A percentile compares a stretch with the other conserved stretches of the same genome.
These are phyloP conservation scores for Boletus rubescentipes DNA, from an alignment of 768 basidiomycete genomes.

Conservation along the genomic window DNA sequence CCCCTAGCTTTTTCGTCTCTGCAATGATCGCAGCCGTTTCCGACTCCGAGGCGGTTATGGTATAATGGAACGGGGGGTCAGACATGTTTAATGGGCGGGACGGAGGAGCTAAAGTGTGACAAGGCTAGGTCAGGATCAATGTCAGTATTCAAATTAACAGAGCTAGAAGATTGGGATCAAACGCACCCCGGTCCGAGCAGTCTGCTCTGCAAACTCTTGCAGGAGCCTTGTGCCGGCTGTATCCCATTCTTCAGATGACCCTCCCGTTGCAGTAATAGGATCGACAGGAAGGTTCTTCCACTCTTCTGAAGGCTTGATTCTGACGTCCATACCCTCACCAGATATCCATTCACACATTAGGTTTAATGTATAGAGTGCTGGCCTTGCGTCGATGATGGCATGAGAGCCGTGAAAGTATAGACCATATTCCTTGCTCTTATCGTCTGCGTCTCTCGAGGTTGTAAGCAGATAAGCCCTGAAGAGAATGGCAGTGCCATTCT, in stretches of 20 bases:
- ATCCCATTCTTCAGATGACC: conserved; percentile 18
- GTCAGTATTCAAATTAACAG: background rate
- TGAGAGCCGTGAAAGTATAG: conserved; percentile 27
- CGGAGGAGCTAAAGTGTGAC: conserved; percentile 10
- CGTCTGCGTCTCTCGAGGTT: background rate
- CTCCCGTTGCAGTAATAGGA: conserved; percentile 25
- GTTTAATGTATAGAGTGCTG: conserved; percentile 20
- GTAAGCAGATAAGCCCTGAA: conserved; percentile 13
- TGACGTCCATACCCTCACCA: conserved; percentile 9
- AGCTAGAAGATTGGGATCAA: background rate
- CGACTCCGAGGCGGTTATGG: background rate
- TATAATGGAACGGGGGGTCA: conserved; percentile 5
- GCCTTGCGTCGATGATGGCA: conserved; percentile 22
- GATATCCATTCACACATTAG: conserved; percentile 25
- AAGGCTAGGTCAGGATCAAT: background rate
- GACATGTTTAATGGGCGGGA: conserved; percentile 6
- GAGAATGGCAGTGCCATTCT: background rate
- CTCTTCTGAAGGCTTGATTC: conserved; percentile 14
- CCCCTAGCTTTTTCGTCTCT: conserved; percentile 8
- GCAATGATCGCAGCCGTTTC: conserved; percentile 14
- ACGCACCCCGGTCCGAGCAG: conserved; percentile 10
- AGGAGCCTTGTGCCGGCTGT: conserved; percentile 14
- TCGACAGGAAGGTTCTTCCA: conserved; percentile 29
- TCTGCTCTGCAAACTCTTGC: conserved; percentile 8
- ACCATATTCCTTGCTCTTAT: conserved; percentile 10